Percentiles rank a stretch among this genome's conserved stretches.
phyloP scores from a whole-genome alignment of 2,329 filamentous ascomycete genomes.

The Alternaria brassicae region DNA sequence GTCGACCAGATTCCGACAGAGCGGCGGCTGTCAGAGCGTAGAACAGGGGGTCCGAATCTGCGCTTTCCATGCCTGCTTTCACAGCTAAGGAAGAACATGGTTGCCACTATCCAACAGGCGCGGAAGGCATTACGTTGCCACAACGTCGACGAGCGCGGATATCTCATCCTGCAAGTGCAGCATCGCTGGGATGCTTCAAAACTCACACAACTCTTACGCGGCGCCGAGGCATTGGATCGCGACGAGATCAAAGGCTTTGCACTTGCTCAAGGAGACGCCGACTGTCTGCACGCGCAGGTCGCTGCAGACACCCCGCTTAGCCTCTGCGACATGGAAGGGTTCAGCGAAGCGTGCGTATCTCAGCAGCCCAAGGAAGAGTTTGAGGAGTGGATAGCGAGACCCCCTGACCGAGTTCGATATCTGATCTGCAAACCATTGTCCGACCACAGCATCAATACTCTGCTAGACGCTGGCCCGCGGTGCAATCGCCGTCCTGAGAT shows the following conservation, averaged over 20 bases:
- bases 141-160: slow-evolving; percentile 3
- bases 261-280: background rate
- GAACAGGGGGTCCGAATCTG: slow-evolving; percentile 18
- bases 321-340: background rate
- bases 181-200: background rate
- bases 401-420: slow-evolving; percentile 3
- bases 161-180: slow-evolving; percentile 9
- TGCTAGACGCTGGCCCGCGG: slow-evolving; percentile 9
- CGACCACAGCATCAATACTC: slow-evolving; percentile 7
- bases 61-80: background rate
- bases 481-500: slow-evolving; percentile 6
- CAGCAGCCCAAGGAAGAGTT: slow-evolving; percentile 6
- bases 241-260: slow-evolving; percentile 10
- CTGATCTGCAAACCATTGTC: slow-evolving; percentile 5
- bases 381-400: slow-evolving; percentile 7
- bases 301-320: background rate
- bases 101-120: slow-evolving; percentile 2
- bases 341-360: background rate
- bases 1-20: background rate
- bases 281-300: slow-evolving; percentile 2
- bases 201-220: background rate
- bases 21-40: background rate
- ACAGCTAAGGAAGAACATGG: slow-evolving; percentile 10
- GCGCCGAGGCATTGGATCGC: background rate
- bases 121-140: background rate